Conservation (phyloP, 2,329 filamentous ascomycete genomes). For the Cladosporium sp. region DNA sequence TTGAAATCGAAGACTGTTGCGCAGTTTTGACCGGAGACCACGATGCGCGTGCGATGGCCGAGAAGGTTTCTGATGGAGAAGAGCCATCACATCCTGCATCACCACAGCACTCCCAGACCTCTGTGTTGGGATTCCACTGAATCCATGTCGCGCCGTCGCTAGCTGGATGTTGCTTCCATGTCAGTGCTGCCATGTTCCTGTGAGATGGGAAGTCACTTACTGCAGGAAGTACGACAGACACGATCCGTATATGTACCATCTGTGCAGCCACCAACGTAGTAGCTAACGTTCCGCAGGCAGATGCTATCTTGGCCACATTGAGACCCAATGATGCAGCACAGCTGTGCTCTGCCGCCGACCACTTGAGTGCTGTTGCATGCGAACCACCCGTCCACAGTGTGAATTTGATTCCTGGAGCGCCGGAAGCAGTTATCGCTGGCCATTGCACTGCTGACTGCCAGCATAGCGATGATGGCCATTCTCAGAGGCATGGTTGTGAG, state of each 20-base stretch:
- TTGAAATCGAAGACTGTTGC: not conserved
- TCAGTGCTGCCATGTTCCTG: not conserved
- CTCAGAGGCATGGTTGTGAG: not conserved
- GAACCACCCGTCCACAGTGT: conserved; percentile 11
- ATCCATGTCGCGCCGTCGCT: conserved; percentile 16
- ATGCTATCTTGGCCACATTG: conserved; percentile 18
- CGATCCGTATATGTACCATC: conserved; percentile 16
- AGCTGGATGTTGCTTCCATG: not conserved
- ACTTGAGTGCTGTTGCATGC: conserved; percentile 21
- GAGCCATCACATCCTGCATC: conserved; percentile 13
- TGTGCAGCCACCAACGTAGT: conserved; percentile 18
- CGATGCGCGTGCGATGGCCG: conserved; percentile 3
- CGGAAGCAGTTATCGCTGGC: conserved; percentile 15
- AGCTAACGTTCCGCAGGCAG: conserved; percentile 1
- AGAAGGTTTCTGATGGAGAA: conserved; percentile 7
- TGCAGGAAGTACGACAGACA: conserved; percentile 19
- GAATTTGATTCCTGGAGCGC: conserved; percentile 12
- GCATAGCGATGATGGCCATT: not conserved
- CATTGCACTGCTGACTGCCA: not conserved
- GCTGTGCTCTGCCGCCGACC: conserved; percentile 7
- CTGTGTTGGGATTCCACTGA: conserved; percentile 9
- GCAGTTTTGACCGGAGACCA: conserved; percentile 1
- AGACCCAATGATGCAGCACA: conserved; percentile 18
- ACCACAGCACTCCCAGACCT: conserved; percentile 19
- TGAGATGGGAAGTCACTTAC: not conserved